Base-by-base conservation (phyloP, 169 alveolate species). In the Eimeria sp. region DNA sequence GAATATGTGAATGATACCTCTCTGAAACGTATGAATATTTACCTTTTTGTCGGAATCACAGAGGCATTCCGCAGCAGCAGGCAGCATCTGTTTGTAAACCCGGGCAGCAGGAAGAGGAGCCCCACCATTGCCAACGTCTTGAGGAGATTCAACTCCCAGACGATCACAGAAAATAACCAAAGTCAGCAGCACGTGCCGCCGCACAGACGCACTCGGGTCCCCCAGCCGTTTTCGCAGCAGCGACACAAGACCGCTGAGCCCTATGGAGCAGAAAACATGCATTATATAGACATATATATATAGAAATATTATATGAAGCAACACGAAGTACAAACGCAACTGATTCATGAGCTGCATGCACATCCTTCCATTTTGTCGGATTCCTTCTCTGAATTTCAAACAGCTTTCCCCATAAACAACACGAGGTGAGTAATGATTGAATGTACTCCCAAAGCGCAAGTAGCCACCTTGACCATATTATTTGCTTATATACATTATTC, bases 31-130 rank as follows among this genome's bases (percentile, higher is more conserved):
- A 37, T 27, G 16, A 20, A n/a, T 58, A 30, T 33, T 27, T 30
- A 87, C 93, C 82, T 87, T 87, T 54, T 87, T 87, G 68, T 87
- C 93, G 33, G 93, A 62, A 46, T 87, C 93, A 52, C 93, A 33
- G 52, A 87, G 93, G 52, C 93, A 87, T 33, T 87, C 93, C 25
- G 93, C 93, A 9, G 93, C 82, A 27, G 93, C 93, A 60, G 93
- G 78, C 37, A 87, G 54, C 93, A 87, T 20, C 72, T 87, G 93
- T 37, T 87, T 87, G 93, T 87, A 87, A 52, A 87, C 78, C 23
- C 93, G 93, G 52, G 93, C 93, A 16, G 93, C 52, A 16, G 82
- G 58, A 23, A n/a, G 64, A 0, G 72, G 66, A n/a, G 82, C 1
- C 16, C 37, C 72, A 1, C 52, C 58, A 43, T n/a, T 43, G 37